Percentiles rank a stretch among this genome's conserved stretches.
Conservation (phyloP, 257 asterid genomes). For the Penstemon barbatus region DNA sequence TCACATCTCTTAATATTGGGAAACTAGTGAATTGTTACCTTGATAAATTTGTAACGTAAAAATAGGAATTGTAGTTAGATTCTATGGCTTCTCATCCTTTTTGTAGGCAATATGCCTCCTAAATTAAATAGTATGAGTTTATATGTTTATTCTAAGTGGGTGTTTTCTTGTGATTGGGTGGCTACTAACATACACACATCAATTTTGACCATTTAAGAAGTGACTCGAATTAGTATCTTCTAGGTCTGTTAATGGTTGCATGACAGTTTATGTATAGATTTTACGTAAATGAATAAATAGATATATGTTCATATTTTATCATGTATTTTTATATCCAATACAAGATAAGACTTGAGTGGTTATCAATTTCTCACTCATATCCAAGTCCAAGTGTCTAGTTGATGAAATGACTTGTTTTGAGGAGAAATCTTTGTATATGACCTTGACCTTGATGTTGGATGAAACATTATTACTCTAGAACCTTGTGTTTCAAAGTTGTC, state of each 20-base stretch:
- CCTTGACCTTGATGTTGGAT: slow-evolving; percentile 10
- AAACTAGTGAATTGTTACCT: slow-evolving; percentile 13
- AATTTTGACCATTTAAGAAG: neutral
- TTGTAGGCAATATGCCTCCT: slow-evolving; percentile 5
- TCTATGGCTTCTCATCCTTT: slow-evolving; percentile 1
- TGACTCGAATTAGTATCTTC: neutral
- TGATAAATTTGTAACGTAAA: neutral
- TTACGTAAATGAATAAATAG: too few relatives aligned
- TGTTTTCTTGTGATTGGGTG: slow-evolving; percentile 15
- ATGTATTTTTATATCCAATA: neutral
- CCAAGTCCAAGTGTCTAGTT: slow-evolving; percentile 2
- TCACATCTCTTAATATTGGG: neutral
- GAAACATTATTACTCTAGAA: slow-evolving; percentile 1
- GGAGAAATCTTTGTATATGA: neutral
- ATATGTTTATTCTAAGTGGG: neutral
- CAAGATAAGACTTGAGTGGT: neutral
- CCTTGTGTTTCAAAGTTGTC: neutral
- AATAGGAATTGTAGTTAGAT: neutral
- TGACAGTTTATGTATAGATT: neutral
- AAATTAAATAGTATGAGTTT: neutral
- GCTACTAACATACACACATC: neutral
- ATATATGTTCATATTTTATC: neutral
- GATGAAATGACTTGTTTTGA: slow-evolving; percentile 23
- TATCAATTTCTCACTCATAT: neutral
- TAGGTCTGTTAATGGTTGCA: neutral